A percentile compares a stretch with the other conserved stretches of the same genome.
phyloP scores from a whole-genome alignment of 495 filamentous ascomycete genomes.

The Penicillium bovifimosum region DNA sequence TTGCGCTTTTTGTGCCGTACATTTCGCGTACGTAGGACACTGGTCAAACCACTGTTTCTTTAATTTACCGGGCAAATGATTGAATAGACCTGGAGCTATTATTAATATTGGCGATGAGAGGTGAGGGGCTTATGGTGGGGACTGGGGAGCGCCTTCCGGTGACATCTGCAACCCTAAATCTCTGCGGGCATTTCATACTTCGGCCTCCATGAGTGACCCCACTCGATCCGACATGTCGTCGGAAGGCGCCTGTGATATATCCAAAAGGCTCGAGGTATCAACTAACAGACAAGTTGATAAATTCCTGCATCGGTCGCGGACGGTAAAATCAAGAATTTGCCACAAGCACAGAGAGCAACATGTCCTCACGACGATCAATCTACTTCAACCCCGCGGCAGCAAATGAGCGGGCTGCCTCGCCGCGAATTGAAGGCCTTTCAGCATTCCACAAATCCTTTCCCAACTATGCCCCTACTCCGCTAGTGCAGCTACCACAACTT shows the following conservation, averaged over 20 bases:
- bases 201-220: neutral
- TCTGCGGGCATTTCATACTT: too few species aligned
- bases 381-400: constrained; percentile 28
- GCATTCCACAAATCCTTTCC: constrained; percentile 51
- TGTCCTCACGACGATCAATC: constrained; percentile 23
- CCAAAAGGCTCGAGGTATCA: constrained; percentile 1
- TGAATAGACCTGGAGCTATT: neutral
- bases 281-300: neutral
- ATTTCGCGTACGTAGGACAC: neutral
- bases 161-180: constrained; percentile 15
- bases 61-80: neutral
- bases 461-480: constrained; percentile 41
- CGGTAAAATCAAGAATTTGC: neutral
- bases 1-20: constrained; percentile 2
- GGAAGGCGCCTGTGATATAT: constrained; percentile 14
- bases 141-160: constrained; percentile 14
- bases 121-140: neutral
- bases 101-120: neutral
- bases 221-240: constrained; percentile 10
- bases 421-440: constrained; percentile 13
- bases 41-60: neutral
- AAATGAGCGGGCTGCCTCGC: constrained; percentile 11
- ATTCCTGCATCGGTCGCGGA: neutral
- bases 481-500: constrained; percentile 46
- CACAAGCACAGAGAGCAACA: neutral